Conservation (phyloP, 2,329 filamentous ascomycete species). For the Aspergillus novofumigatus region DNA sequence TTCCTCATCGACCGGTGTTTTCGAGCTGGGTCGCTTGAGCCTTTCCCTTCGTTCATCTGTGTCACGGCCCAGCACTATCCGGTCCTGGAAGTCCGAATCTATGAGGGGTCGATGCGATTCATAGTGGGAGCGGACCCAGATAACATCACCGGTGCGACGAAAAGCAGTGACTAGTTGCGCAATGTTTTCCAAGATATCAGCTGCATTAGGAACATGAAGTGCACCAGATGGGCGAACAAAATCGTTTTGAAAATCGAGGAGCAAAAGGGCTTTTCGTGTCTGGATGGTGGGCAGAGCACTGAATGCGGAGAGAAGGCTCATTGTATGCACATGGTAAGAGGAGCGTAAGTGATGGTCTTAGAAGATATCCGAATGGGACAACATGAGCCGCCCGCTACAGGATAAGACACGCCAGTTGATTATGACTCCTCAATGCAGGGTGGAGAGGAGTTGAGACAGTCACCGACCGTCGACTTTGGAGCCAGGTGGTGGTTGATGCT, state of each 20-base stretch:
- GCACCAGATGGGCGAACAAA: constrained; percentile 68
- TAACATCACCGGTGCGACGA: constrained; percentile 66
- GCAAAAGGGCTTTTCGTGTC: constrained; percentile 66
- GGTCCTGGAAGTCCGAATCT: constrained; percentile 46
- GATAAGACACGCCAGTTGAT: not conserved
- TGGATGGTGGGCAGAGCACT: constrained; percentile 46
- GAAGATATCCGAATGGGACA: not conserved
- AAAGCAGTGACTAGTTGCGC: constrained; percentile 66
- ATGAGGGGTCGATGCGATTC: constrained; percentile 57
- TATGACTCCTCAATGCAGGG: not conserved
- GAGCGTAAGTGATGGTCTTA: not conserved
- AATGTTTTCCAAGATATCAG: constrained; percentile 64
- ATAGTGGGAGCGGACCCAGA: constrained; percentile 81
- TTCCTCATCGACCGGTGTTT: constrained; percentile 33
- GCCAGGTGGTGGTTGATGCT: not conserved
- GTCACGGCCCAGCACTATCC: constrained; percentile 40
- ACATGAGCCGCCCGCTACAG: not conserved
- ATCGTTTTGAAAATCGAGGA: constrained; percentile 88
- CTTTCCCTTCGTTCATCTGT: constrained; percentile 19
- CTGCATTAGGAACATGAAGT: constrained; percentile 60
- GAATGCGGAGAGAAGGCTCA: constrained; percentile 29
- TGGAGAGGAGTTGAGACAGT: not conserved
- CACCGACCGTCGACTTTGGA: not conserved
- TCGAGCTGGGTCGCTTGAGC: constrained; percentile 13
- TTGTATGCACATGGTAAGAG: constrained; percentile 25